Conservation (phyloP, 1,139 yeast species). For the Hansenula sp. region DNA sequence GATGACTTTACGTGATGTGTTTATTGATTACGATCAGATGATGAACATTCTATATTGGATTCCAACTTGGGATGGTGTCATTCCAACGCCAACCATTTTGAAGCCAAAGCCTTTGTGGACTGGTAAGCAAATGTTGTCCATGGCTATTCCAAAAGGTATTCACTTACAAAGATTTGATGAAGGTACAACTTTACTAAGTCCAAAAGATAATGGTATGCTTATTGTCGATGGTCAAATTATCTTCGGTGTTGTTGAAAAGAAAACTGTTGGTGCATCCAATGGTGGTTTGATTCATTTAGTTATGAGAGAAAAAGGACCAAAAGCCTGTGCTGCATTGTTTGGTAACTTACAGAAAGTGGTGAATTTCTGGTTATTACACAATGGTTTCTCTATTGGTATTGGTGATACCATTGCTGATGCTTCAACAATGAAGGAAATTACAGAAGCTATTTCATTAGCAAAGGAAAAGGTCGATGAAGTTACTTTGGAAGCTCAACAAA, state of each 20-base stretch:
- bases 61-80: conserved; percentile 97
- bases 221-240: conserved; percentile 47
- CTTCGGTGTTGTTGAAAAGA: conserved; percentile 97
- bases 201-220: conserved; percentile 47
- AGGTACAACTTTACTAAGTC: conserved; percentile 77
- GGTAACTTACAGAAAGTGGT: conserved; percentile 94
- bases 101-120: conserved; percentile 98
- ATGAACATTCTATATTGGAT: conserved; percentile 98
- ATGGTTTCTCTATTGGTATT: conserved; percentile 97
- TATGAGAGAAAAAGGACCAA: conserved; percentile 95
- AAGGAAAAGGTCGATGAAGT: conserved; percentile 91
- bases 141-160: conserved; percentile 94
- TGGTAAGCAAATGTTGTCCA: conserved; percentile 90
- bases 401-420: conserved; percentile 99
- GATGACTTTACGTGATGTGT: conserved; percentile 86
- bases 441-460: conserved; percentile 89
- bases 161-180: conserved; percentile 92
- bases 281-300: conserved; percentile 98
- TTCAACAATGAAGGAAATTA: conserved; percentile 90
- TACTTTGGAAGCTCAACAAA: conserved; percentile 86
- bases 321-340: conserved; percentile 83
- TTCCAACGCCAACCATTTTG: conserved; percentile 93
- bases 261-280: conserved; percentile 96
- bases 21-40: conserved; percentile 88
- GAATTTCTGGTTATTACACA: conserved; percentile 93